A percentile compares a stretch with the other conserved stretches of the same genome.
Conservation (phyloP, 2,329 filamentous ascomycete genomes). For the Verticillium klebahnii region DNA sequence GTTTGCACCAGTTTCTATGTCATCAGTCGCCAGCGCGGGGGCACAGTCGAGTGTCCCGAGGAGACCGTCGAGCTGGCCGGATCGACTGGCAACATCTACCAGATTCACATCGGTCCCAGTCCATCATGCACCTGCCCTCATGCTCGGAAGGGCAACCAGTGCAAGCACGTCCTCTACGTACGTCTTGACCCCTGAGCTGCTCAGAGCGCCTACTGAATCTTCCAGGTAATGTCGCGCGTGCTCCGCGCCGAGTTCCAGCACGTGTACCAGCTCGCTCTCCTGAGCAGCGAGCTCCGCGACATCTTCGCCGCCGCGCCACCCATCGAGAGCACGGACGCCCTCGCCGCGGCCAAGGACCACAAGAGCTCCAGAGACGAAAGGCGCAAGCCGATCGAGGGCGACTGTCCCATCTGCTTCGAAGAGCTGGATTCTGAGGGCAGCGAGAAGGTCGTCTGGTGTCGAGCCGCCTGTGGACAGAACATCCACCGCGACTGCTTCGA, state of each 20-base stretch:
- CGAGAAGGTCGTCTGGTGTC: constrained; percentile 44
- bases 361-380: constrained; percentile 23
- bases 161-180: constrained; percentile 62
- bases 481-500: constrained; percentile 50
- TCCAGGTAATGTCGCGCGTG: constrained; percentile 51
- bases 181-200: constrained; percentile 8
- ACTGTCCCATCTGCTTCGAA: constrained; percentile 55
- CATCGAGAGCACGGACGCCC: constrained; percentile 30
- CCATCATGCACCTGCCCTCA: constrained; percentile 55
- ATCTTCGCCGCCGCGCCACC: constrained; percentile 53
- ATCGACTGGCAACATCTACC: constrained; percentile 63
- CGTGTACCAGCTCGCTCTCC: constrained; percentile 58
- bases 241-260: constrained; percentile 51
- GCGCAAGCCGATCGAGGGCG: constrained; percentile 46
- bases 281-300: constrained; percentile 52
- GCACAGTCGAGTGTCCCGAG: constrained; percentile 31
- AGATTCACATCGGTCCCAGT: constrained; percentile 44
- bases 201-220: neutral
- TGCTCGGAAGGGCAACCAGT: constrained; percentile 48
- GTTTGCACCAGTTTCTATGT: constrained; percentile 34
- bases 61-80: constrained; percentile 57
- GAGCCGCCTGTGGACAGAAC: constrained; percentile 49
- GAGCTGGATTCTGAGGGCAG: constrained; percentile 31
- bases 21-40: constrained; percentile 31
- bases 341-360: constrained; percentile 21